Evolutionary conservation across 1,284 basidiomycete genomes (phyloP).

Genomic region (Heterobasidion irregulare): DNA sequence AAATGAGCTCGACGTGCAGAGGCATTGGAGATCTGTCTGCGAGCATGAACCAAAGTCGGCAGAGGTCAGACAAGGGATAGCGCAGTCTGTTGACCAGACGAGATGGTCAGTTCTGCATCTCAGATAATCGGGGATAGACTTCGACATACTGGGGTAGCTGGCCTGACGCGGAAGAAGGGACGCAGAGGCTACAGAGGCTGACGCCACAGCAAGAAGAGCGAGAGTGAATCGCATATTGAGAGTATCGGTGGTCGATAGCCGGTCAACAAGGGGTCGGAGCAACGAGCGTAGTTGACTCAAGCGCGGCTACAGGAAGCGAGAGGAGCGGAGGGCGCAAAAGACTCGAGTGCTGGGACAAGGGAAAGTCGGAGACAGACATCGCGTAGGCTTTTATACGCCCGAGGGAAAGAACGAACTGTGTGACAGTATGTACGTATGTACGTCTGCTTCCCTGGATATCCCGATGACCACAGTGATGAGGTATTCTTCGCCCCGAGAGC

Average conservation of each 20-base stretch:
- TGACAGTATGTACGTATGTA: no score
- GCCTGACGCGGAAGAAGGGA: conserved; percentile 22
- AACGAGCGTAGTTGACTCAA: background rate
- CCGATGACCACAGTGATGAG: no score
- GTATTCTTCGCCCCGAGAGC: no score
- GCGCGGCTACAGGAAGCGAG: background rate
- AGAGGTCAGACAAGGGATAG: conserved; percentile 31
- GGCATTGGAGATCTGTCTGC: conserved; percentile 36
- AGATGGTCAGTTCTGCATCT: background rate
- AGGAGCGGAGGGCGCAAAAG: background rate
- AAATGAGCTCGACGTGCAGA: conserved; percentile 41
- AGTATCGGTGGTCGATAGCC: background rate
- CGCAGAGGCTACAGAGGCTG: conserved; percentile 26
- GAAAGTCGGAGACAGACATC: background rate
- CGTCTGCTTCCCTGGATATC: no score
- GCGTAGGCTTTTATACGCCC: background rate
- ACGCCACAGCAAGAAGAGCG: conserved; percentile 30
- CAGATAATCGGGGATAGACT: background rate
- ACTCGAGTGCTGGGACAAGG: background rate
- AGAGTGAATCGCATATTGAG: conserved; percentile 48
- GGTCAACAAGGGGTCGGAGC: conserved; percentile 2
- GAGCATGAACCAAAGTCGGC: conserved; percentile 34
- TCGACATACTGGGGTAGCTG: conserved; percentile 28
- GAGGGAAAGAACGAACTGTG: background rate
- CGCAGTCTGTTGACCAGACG: conserved; percentile 34